Evolutionary conservation across 352 stramenopile genomes (phyloP), one percentile per base, ranked within the genome.

Genomic region (Globisporangium takayamanum): DNA sequence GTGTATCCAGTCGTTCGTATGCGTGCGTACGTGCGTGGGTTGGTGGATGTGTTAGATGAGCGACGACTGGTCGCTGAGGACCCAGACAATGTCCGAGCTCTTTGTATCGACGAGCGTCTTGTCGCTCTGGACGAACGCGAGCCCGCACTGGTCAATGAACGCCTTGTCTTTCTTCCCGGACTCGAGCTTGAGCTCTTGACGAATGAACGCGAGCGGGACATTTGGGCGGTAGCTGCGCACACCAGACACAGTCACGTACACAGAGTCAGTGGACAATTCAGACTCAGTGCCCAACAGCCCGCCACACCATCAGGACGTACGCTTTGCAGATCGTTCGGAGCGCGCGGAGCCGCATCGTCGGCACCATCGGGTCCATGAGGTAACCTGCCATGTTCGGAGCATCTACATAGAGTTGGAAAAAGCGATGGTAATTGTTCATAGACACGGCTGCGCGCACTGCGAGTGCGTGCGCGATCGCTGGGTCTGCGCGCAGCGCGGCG

Each of bases 341-440:
- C 11, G 86, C 83, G 47, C 74, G 75, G 28, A 95, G 71, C 61
- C 86, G 86, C 53, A 95, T 89, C 49, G 85, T 77, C 42, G 81
- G 64, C 52, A 92, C 80, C 76, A 94, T 91, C 4, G 81, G 71
- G 64, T 96, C 85, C 87, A 96, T 96, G 30, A 96, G 61, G 63
- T 92, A 96, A 70, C 84, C 84, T 74, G 83, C 78, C 87, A 96
- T 96, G 68, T 96, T 96, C 33, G 84, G 87, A 67, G 84, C 79
- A 77, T 79, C 68, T 68, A 79, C 72, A 76, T 90, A 91, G 50
- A 96, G 76, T 74, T 92, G 76, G 62, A 94, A 96, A 74, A 96
- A 96, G 67, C 76, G 77, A 66, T 92, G 80, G 58, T 91, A 96
- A 68, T 94, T 73, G 78, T 94, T 94, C 62, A 81, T 73, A 66